A percentile compares a stretch with the other conserved stretches of the same genome.
These are phyloP conservation scores for Eutrema salsugineum DNA, from an alignment of 441 rosid genomes.

Conservation along the genomic window DNA sequence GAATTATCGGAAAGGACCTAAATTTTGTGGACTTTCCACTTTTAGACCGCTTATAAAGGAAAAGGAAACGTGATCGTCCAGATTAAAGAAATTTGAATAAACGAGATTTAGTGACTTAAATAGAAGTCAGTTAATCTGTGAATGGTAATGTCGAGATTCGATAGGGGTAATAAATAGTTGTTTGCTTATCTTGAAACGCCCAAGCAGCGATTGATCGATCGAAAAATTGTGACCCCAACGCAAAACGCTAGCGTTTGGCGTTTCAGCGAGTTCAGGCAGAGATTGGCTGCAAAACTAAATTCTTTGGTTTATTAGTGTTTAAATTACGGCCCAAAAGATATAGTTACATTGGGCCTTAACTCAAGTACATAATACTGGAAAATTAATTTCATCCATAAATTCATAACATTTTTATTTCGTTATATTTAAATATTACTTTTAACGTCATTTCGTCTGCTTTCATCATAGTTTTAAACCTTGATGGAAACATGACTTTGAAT, in stretches of 20 bases:
- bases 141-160: no score
- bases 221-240: no score
- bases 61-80: background rate
- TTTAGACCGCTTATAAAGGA: background rate
- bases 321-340: background rate
- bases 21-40: background rate
- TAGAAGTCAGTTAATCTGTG: no score
- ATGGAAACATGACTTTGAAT: conserved; percentile 26
- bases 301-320: background rate
- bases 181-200: no score
- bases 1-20: background rate
- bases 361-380: background rate
- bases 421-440: background rate
- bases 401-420: background rate
- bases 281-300: background rate
- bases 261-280: background rate
- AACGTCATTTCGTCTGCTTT: background rate
- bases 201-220: no score
- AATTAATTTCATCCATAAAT: background rate
- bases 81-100: no score
- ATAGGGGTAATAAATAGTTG: no score
- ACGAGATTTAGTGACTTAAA: no score
- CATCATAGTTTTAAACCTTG: background rate
- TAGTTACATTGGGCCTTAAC: background rate
- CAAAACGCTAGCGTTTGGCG: background rate